A percentile compares a stretch with the other conserved stretches of the same genome.
Conservation (phyloP, 768 basidiomycete genomes). For the Leccinum imitatum region DNA sequence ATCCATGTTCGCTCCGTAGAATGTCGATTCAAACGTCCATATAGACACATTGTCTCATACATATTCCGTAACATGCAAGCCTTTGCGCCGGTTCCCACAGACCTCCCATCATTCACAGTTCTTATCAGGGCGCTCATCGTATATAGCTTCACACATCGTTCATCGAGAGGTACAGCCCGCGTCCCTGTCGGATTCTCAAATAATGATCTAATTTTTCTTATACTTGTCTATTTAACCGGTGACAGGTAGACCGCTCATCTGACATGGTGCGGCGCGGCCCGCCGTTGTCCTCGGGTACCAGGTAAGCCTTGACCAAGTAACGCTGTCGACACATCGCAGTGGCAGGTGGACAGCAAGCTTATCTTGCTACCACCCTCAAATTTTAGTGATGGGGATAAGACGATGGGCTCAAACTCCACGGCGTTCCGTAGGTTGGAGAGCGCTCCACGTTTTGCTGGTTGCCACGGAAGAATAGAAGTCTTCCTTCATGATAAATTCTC, state of each 20-base stretch:
- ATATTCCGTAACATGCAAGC: constrained; percentile 14
- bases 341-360: constrained; percentile 1
- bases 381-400: constrained; percentile 17
- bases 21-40: not conserved
- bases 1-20: too few relatives aligned
- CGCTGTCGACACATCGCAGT: constrained; percentile 25
- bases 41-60: not conserved
- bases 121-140: constrained; percentile 45
- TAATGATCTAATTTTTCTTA: constrained; percentile 21
- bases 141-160: constrained; percentile 35
- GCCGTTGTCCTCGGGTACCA: constrained; percentile 17
- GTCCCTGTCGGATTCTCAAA: constrained; percentile 34
- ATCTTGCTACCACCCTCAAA: not conserved
- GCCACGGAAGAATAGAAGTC: constrained; percentile 33
- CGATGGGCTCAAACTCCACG: constrained; percentile 27
- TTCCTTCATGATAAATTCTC: constrained; percentile 29
- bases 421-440: constrained; percentile 18
- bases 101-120: constrained; percentile 50
- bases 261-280: constrained; percentile 4
- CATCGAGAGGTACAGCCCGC: constrained; percentile 25
- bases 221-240: constrained; percentile 18
- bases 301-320: constrained; percentile 13
- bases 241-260: constrained; percentile 26
- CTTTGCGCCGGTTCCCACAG: constrained; percentile 30
- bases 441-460: constrained; percentile 31